Percentiles rank a stretch among this genome's conserved stretches.
Conservation (phyloP, 371 early-diverging fungal genomes). For the Chytridiales sp. region DNA sequence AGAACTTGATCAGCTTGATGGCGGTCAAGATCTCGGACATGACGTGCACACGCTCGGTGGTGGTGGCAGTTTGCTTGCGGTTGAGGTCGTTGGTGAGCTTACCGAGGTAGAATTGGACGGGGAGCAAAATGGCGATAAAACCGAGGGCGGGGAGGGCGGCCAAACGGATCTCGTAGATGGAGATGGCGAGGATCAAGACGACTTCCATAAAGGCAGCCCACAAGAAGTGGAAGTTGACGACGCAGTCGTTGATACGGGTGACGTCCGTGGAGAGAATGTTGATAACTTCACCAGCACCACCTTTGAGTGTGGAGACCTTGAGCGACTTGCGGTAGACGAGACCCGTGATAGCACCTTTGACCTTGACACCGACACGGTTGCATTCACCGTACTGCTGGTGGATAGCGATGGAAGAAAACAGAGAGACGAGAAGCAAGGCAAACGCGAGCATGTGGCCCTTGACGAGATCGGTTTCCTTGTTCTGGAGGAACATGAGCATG, state of each 20-base stretch:
- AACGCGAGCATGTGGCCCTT: conserved; percentile 46
- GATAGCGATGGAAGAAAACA: conserved; percentile 49
- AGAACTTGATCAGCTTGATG: conserved; percentile 77
- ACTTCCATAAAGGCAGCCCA: conserved; percentile 62
- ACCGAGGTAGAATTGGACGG: conserved; percentile 58
- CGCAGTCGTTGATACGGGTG: conserved; percentile 60
- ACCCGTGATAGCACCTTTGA: conserved; percentile 57
- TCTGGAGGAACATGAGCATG: neutral
- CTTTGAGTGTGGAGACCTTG: conserved; percentile 47
- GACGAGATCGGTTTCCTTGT: neutral
- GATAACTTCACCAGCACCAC: conserved; percentile 47
- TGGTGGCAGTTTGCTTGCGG: conserved; percentile 39
- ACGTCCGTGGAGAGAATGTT: conserved; percentile 50
- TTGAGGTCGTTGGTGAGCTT: conserved; percentile 36
- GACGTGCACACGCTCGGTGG: conserved; percentile 60
- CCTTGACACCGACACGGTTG: conserved; percentile 56
- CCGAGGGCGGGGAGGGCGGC: conserved; percentile 54
- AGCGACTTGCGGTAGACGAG: conserved; percentile 65
- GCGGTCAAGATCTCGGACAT: conserved; percentile 93
- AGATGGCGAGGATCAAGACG: conserved; percentile 41
- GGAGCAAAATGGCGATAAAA: conserved; percentile 57
- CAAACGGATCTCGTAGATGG: conserved; percentile 49
- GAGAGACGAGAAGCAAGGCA: conserved; percentile 44
- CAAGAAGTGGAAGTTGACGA: conserved; percentile 61
- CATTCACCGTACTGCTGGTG: conserved; percentile 55